Evolutionary conservation across 306 rosid species (phyloP).

Genomic region (Pyrus pyrifolia): DNA sequence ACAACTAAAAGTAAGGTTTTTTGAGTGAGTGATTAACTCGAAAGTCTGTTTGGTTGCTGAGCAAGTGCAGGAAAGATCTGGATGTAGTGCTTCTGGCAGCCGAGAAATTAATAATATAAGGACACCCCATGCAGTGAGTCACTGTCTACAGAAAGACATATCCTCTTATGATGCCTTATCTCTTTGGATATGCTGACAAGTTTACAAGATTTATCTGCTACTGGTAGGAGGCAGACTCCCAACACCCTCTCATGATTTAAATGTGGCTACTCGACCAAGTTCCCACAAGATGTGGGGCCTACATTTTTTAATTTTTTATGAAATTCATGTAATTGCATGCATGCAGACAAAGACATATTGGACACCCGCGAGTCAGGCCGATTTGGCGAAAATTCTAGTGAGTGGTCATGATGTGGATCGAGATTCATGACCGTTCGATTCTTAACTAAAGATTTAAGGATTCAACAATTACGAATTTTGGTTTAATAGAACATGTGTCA

Average conservation of each 20-base stretch:
- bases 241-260: background rate
- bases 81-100: background rate
- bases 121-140: background rate
- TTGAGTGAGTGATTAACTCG: background rate
- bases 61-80: slow-evolving; percentile 7
- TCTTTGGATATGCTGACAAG: background rate
- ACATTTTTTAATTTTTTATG: background rate
- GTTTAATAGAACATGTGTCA: background rate
- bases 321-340: background rate
- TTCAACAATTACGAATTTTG: background rate
- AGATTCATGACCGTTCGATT: too few species aligned
- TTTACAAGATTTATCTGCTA: background rate
- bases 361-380: background rate
- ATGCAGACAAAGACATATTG: background rate
- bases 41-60: background rate
- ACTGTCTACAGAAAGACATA: background rate
- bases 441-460: background rate
- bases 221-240: background rate
- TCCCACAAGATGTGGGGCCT: background rate
- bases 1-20: background rate
- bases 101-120: background rate
- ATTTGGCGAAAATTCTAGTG: too few species aligned
- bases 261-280: background rate
- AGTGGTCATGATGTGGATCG: too few species aligned
- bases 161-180: background rate